Evolutionary conservation across 768 basidiomycete species (phyloP).

Genomic region (Lactarius deliciosus): DNA sequence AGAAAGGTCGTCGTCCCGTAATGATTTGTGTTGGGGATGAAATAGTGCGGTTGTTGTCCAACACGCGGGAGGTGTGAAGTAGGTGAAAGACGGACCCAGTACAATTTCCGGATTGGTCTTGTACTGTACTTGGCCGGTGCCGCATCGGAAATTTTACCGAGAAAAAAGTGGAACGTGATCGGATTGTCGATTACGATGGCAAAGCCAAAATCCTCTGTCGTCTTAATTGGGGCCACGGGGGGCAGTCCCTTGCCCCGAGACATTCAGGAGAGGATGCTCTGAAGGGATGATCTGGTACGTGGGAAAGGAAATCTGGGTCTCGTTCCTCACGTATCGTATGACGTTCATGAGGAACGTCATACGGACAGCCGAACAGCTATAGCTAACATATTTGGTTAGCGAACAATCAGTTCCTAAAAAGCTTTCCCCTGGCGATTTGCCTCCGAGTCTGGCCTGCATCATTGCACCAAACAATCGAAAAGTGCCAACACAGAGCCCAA

Average conservation of each 20-base stretch:
- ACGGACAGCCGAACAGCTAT: neutral
- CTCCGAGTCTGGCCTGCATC: too few species aligned
- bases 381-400: neutral
- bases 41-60: neutral
- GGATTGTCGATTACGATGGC: too few species aligned
- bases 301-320: neutral
- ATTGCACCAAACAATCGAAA: too few species aligned
- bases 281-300: neutral
- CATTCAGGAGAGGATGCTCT: neutral
- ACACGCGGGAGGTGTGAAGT: neutral
- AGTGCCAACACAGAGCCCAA: neutral
- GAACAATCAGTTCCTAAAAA: neutral
- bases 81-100: neutral
- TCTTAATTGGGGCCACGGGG: neutral
- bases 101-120: neutral
- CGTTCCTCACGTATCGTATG: neutral
- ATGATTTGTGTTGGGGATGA: neutral
- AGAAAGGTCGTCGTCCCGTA: neutral
- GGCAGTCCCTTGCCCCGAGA: neutral
- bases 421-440: too few species aligned
- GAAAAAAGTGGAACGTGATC: neutral
- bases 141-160: neutral
- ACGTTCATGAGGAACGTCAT: neutral
- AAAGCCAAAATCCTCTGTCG: neutral
- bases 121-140: neutral